These are phyloP conservation scores for Cotoneaster glaucophyllus DNA, from an alignment of 306 rosid genomes.

Conservation along the genomic window DNA sequence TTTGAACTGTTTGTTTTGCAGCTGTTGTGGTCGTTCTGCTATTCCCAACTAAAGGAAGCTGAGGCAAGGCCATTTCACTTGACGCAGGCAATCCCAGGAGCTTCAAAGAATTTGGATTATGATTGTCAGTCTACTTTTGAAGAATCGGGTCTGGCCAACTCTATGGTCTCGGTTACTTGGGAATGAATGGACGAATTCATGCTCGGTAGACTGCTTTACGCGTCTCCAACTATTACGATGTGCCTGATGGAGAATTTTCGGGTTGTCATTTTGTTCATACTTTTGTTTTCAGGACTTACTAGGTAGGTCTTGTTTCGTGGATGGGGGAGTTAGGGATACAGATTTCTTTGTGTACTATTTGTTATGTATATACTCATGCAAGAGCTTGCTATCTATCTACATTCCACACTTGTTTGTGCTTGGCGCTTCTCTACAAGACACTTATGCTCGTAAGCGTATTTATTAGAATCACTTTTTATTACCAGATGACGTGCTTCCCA, in stretches of 20 bases:
- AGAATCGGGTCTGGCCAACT: constrained; percentile 84
- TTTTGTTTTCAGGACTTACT: not conserved
- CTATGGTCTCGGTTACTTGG: constrained; percentile 95
- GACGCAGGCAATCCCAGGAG: constrained; percentile 89
- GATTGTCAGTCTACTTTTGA: constrained; percentile 49
- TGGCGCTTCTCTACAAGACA: not conserved
- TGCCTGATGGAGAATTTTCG: not conserved
- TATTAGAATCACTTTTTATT: not conserved
- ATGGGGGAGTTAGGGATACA: not conserved
- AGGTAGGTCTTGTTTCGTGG: not conserved
- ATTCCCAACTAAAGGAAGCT: constrained; percentile 52
- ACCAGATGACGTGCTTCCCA: not conserved
- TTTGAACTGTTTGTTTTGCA: constrained; percentile 30
- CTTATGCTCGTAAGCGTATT: not conserved
- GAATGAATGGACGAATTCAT: constrained; percentile 39
- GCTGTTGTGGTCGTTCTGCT: constrained; percentile 94
- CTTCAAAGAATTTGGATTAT: constrained; percentile 56
- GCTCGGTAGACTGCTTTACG: constrained; percentile 14
- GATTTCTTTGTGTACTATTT: not conserved
- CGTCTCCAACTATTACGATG: not conserved
- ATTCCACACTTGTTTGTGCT: not conserved
- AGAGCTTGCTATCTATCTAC: not conserved
- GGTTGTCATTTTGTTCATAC: not conserved
- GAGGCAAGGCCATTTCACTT: constrained; percentile 55
- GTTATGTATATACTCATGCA: constrained; percentile 8